These are phyloP conservation scores for Xylaria polymorpha DNA, from an alignment of 2,329 filamentous ascomycete genomes.

Conservation along the genomic window DNA sequence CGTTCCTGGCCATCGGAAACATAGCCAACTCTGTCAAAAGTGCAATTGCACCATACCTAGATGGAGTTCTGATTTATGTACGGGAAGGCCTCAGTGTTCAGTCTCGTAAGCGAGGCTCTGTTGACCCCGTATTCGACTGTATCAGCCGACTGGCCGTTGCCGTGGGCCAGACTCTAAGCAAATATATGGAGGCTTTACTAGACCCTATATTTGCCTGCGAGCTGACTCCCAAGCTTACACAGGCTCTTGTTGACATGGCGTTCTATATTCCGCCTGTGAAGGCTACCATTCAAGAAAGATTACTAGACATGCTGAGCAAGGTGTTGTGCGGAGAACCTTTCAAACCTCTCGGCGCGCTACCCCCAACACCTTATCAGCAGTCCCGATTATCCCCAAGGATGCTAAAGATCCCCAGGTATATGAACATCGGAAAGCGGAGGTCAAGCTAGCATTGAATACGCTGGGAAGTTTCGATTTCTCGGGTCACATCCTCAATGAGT, in stretches of 20 bases:
- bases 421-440: constrained; percentile 83
- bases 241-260: constrained; percentile 97
- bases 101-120: constrained; percentile 72
- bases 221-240: constrained; percentile 90
- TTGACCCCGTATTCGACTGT: constrained; percentile 92
- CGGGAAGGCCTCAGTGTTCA: constrained; percentile 88
- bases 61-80: constrained; percentile 93
- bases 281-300: constrained; percentile 88
- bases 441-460: constrained; percentile 92
- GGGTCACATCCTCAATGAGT: constrained; percentile 94
- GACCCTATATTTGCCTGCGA: constrained; percentile 98
- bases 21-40: constrained; percentile 97
- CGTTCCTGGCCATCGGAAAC: constrained; percentile 95
- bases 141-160: constrained; percentile 96
- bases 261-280: constrained; percentile 98
- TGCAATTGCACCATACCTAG: constrained; percentile 92
- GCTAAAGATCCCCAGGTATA: constrained; percentile 85
- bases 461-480: constrained; percentile 98
- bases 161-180: constrained; percentile 95
- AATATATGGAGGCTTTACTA: constrained; percentile 95
- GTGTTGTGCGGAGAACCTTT: constrained; percentile 94
- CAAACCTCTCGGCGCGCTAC: constrained; percentile 88
- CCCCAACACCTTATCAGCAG: constrained; percentile 79
- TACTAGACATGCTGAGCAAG: constrained; percentile 93
- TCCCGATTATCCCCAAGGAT: constrained; percentile 87